Percentiles rank a stretch among this genome's conserved stretches.
phyloP scores from a whole-genome alignment of 23 red algal genomes.

The Gracilariopsis chorda region DNA sequence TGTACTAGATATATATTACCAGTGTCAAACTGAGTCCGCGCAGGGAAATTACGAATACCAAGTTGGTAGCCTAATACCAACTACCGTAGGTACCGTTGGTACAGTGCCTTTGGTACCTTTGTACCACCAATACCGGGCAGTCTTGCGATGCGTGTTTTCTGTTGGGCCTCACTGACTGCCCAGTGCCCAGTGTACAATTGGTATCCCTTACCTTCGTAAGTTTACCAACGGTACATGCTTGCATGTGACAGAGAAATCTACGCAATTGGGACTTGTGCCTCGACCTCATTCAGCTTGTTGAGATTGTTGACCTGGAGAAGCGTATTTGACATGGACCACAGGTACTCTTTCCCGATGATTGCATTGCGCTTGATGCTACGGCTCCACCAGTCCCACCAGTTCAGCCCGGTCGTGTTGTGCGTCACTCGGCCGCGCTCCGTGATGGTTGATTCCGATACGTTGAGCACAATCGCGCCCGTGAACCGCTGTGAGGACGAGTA shows the following conservation, averaged over 20 bases:
- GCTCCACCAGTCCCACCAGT: neutral
- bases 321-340: constrained; percentile 54
- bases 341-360: constrained; percentile 34
- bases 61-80: neutral
- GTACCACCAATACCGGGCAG: neutral
- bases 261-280: neutral
- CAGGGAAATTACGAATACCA: neutral
- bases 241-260: neutral
- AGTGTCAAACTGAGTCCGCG: neutral
- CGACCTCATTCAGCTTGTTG: neutral
- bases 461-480: constrained; percentile 50
- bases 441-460: constrained; percentile 23
- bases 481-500: constrained; percentile 4
- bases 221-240: too few relatives aligned
- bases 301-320: constrained; percentile 54
- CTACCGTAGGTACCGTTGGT: neutral
- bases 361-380: constrained; percentile 42
- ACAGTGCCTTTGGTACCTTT: neutral
- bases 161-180: neutral
- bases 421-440: constrained; percentile 52
- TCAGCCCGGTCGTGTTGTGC: neutral
- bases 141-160: neutral
- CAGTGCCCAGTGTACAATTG: neutral
- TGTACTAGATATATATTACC: too few relatives aligned
- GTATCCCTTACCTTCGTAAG: too few relatives aligned